Percentiles rank a stretch among this genome's conserved stretches.
Evolutionary conservation across 768 basidiomycete genomes (phyloP).

Genomic region (Clavaria fumosa): DNA sequence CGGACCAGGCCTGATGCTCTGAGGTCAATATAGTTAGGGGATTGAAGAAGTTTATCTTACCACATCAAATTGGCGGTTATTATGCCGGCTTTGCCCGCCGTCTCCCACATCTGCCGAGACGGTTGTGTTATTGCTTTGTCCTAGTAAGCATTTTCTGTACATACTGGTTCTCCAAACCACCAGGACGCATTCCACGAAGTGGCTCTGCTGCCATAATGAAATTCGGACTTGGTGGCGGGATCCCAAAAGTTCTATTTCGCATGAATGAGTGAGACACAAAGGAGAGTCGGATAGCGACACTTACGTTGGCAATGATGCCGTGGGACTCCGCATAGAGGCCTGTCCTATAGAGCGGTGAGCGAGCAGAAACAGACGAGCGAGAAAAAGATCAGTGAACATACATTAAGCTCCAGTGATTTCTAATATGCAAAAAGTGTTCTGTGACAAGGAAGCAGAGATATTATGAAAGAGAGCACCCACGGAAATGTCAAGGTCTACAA

Average conservation of each 20-base stretch:
- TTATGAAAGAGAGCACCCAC: constrained; percentile 27
- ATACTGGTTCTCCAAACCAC: constrained; percentile 85
- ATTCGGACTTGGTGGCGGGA: constrained; percentile 42
- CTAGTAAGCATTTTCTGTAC: constrained; percentile 3
- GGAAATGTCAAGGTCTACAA: constrained; percentile 80
- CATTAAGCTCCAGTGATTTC: constrained; percentile 87
- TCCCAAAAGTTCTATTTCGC: constrained; percentile 81
- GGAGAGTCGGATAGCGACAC: constrained; percentile 10
- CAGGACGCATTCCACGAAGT: constrained; percentile 54
- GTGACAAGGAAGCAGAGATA: not conserved
- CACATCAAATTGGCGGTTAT: constrained; percentile 87
- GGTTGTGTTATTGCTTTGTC: not conserved
- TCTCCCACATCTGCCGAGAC: constrained; percentile 71
- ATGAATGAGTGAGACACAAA: not conserved
- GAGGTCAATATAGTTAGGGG: not conserved
- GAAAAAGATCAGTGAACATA: constrained; percentile 25
- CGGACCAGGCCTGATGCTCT: constrained; percentile 68
- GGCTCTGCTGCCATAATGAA: constrained; percentile 52
- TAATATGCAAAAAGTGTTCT: constrained; percentile 20
- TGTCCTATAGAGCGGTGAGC: constrained; percentile 37
- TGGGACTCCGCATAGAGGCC: constrained; percentile 83
- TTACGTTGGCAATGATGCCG: constrained; percentile 79
- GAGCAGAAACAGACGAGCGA: constrained; percentile 1
- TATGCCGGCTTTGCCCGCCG: constrained; percentile 55
- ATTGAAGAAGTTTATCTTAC: constrained; percentile 26